Base-by-base conservation (phyloP, 352 stramenopile genomes). In the Globisporangium perplexum region DNA sequence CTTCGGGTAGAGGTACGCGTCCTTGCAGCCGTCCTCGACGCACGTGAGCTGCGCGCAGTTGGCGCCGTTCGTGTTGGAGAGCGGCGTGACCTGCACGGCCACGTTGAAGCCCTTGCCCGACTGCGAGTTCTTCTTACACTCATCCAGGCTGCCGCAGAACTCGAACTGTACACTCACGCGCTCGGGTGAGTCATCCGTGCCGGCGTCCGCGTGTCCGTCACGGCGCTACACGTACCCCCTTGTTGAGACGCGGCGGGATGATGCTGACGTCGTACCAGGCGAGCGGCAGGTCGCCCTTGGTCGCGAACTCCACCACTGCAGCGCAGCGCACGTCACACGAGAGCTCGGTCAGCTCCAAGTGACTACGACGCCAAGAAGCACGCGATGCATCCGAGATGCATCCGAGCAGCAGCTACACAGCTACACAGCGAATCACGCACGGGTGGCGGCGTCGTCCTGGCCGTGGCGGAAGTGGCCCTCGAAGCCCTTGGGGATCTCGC, bases 211-310 rank as follows among this genome's bases (percentile, higher is more conserved):
- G n/a, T n/a, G n/a, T n/a, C 26, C 26, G 26, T 30, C 26, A 30
- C 2, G 5, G 26, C 26, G 3, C 26, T 6, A 6, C 5, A 57
- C 51, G 20, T n/a, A 66, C 64, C 23, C 64, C 77, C 15, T 70
- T 45, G 31, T 84, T 59, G 41, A 86, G 71, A 15, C 55, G 62
- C 20, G 81, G 62, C 38, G 81, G 81, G 50, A 90, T 89, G 60
- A 87, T 74, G 57, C 76, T 82, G 52, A 90, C 69, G 60, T 92
- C 76, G 47, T 65, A 87, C 74, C 76, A 92, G n/a, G 66, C 63
- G 38, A 86, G 46, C 50, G 71, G 52, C 47, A 81, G 61, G 49
- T 77, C 54, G 43, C 73, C 75, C 62, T 73, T 79, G 39, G 78
- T 89, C 36, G 78, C 72, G 41, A 89, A 74, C 68, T 87, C 78